Evolutionary conservation across 169 alveolate species (phyloP), one percentile per base, ranked within the genome.

Genomic region (Babesia gibsoni): DNA sequence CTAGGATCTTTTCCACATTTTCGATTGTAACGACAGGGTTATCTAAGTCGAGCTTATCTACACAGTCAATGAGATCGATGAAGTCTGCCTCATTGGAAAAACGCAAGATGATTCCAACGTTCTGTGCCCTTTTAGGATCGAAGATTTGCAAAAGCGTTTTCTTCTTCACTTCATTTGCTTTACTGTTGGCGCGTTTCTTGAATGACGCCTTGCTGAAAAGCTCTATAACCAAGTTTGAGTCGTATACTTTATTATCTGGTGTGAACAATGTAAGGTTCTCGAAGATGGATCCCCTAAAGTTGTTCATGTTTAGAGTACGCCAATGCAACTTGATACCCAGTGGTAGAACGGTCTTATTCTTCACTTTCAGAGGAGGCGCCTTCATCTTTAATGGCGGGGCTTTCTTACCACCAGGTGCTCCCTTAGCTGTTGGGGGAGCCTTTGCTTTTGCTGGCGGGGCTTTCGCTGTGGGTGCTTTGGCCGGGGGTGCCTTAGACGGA

Each of bases 91-190:
- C 81, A 45, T 79, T 72, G 30, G 84, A 74, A 64, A 87, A 87
- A 48, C 92, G 70, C 33, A 87, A 61, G 39, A 87, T 65, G 22
- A 87, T 87, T 18, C 86, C 88, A n/a, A 87, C 67, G 49, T 87
- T 87, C 54, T 87, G 92, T 10, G 90, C 92, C 16, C 92, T 48
- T 45, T 67, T 82, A 42, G 85, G 59, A 42, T 87, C 92, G 20
- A 87, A 36, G 8, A 87, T 79, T 18, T 83, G 79, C 37, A 67
- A 45, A 50, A 70, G 41, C 35, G 41, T 0, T 42, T 57, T 61
- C 29, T 61, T 42, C 80, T 85, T 85, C 46, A 49, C 80, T 35
- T 58, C 86, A 5, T 37, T 49, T 20, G 69, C 78, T 69, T 69
- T 56, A 36, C 41, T 46, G 39, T 63, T 78, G 20, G n/a, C 33